Conservation (phyloP, 441 rosid species). For the Jatropha podagrica region DNA sequence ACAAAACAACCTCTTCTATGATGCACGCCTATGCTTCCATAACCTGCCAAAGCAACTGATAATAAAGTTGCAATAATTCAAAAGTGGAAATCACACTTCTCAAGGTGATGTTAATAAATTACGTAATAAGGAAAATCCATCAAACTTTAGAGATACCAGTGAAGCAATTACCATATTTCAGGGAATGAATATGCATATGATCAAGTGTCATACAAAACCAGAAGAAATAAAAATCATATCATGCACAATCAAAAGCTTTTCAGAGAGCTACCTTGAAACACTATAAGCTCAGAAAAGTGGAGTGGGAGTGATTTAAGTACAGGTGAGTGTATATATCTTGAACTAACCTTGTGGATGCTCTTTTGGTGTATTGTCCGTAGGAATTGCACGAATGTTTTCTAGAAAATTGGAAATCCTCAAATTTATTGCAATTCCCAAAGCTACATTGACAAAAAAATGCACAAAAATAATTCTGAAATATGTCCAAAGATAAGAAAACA, state of each 20-base stretch:
- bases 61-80: not conserved
- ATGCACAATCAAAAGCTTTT: not conserved
- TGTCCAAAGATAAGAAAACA: too few species aligned
- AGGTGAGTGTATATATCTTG: too few species aligned
- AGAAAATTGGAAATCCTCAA: too few species aligned
- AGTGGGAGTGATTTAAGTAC: too few species aligned
- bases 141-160: not conserved
- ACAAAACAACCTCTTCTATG: conserved; percentile 16
- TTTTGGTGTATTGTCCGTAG: too few species aligned
- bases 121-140: not conserved
- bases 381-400: too few species aligned
- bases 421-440: too few species aligned
- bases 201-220: not conserved
- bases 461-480: too few species aligned
- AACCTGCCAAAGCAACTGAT: conserved; percentile 38
- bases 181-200: not conserved
- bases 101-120: not conserved
- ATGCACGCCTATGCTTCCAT: conserved; percentile 35
- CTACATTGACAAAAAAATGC: too few species aligned
- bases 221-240: not conserved
- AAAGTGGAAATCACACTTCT: not conserved
- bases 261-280: too few species aligned
- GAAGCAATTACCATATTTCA: not conserved
- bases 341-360: too few species aligned
- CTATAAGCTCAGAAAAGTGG: too few species aligned